Evolutionary conservation across 768 basidiomycete species (phyloP).

Genomic region (Suillus spraguei): DNA sequence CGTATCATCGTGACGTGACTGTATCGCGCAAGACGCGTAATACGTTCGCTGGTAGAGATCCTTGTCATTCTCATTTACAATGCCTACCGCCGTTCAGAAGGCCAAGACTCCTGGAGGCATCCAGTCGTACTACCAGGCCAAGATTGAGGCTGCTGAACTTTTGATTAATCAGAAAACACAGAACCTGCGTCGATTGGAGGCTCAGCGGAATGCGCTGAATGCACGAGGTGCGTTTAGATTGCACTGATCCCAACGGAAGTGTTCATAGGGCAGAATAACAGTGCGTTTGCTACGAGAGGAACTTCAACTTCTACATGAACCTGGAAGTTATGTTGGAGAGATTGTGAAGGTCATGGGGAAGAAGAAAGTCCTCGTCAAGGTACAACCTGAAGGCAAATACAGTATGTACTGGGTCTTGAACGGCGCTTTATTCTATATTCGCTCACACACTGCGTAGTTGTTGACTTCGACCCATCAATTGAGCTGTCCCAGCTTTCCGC

Average conservation of each 20-base stretch:
- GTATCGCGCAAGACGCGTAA: slow-evolving; percentile 9
- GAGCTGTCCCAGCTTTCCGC: slow-evolving; percentile 80
- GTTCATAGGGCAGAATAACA: slow-evolving; percentile 30
- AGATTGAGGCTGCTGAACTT: slow-evolving; percentile 92
- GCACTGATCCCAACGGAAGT: not conserved
- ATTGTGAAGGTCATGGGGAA: slow-evolving; percentile 99
- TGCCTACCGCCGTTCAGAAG: slow-evolving; percentile 41
- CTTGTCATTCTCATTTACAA: slow-evolving; percentile 18
- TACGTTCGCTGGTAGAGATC: not conserved
- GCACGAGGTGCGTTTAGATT: slow-evolving; percentile 68
- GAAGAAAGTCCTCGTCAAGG: slow-evolving; percentile 97
- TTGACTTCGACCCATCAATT: slow-evolving; percentile 90
- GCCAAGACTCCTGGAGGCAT: slow-evolving; percentile 60
- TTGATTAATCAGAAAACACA: slow-evolving; percentile 96
- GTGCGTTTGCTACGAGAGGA: slow-evolving; percentile 92
- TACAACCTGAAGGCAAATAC: slow-evolving; percentile 99
- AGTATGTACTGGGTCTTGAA: slow-evolving; percentile 56
- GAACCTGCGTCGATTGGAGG: slow-evolving; percentile 93
- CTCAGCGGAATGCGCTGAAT: slow-evolving; percentile 96
- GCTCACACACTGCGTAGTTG: slow-evolving; percentile 53
- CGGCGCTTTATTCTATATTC: not conserved
- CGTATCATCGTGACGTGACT: not conserved
- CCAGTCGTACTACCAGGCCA: slow-evolving; percentile 92
- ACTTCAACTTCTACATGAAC: slow-evolving; percentile 89
- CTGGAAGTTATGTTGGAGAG: slow-evolving; percentile 97